These are phyloP conservation scores for Bruguiera parviflora DNA, from an alignment of 345 rosid species.

Conservation along the genomic window DNA sequence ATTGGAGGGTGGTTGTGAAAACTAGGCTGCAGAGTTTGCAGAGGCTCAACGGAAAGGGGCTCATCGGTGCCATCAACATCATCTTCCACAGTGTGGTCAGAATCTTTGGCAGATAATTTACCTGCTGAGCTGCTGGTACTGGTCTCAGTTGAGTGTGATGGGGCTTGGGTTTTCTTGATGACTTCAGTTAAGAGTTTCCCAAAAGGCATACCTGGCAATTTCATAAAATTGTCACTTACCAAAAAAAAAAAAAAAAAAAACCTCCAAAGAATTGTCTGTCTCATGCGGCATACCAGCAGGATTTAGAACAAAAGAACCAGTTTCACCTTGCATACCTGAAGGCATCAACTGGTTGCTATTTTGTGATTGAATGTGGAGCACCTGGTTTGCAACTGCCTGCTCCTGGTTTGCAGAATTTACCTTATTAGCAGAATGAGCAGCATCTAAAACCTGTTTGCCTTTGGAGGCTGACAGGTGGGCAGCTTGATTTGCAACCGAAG, in stretches of 20 bases:
- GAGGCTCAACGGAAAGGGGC: slow-evolving; percentile 64
- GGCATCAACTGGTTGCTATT: slow-evolving; percentile 20
- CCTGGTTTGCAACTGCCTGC: slow-evolving; percentile 23
- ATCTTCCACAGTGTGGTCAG: slow-evolving; percentile 18
- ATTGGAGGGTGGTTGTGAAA: slow-evolving; percentile 31
- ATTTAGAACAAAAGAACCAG: slow-evolving; percentile 17
- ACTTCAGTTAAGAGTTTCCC: slow-evolving; percentile 63
- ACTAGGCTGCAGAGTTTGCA: slow-evolving; percentile 50
- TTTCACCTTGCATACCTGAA: slow-evolving; percentile 18
- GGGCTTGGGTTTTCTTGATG: slow-evolving; percentile 41
- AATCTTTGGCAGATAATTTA: slow-evolving; percentile 17
- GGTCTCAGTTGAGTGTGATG: slow-evolving; percentile 27
- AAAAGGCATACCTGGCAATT: slow-evolving; percentile 39
- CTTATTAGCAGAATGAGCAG: slow-evolving; percentile 30
- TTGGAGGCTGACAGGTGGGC: slow-evolving; percentile 23
- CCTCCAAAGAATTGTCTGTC: slow-evolving; percentile 8
- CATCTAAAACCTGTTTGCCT: slow-evolving; percentile 34
- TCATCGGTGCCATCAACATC: slow-evolving; percentile 32
- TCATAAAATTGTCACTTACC: slow-evolving; percentile 13
- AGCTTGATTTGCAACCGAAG: slow-evolving; percentile 17
- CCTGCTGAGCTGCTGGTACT: slow-evolving; percentile 20
- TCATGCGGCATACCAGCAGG: background rate
- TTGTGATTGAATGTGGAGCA: slow-evolving; percentile 26
- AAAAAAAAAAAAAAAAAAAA: too few relatives aligned
- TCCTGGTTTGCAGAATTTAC: slow-evolving; percentile 19